Percentiles rank a stretch among this genome's conserved stretches.
Evolutionary conservation across 208 protist genomes (phyloP).

Genomic region (Plasmodiophora brassicae): DNA sequence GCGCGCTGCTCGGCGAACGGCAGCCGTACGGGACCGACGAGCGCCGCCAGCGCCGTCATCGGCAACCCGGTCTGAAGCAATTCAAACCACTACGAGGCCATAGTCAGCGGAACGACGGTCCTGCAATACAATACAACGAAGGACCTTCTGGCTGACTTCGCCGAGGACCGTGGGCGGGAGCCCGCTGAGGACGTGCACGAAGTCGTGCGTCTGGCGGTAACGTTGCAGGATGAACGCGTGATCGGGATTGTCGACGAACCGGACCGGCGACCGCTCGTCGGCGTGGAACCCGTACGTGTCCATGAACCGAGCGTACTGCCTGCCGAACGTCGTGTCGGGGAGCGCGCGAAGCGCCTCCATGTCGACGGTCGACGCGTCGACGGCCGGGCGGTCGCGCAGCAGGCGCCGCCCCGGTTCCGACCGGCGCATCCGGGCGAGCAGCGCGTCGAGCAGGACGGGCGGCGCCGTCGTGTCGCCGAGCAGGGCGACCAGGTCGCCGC

Average conservation of each 20-base stretch:
- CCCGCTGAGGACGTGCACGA: background rate
- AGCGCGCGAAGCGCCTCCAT: background rate
- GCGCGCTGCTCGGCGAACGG: background rate
- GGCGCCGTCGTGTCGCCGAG: background rate
- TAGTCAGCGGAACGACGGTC: background rate
- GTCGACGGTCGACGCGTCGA: background rate
- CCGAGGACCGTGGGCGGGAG: background rate
- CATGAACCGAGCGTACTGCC: background rate
- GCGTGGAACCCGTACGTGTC: background rate
- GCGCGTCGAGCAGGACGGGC: background rate
- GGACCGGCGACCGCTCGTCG: background rate
- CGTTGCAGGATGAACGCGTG: background rate
- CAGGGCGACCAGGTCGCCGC: background rate
- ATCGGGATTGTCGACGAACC: slow-evolving; percentile 22
- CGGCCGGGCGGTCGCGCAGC: background rate
- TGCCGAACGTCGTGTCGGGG: background rate
- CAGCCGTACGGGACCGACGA: background rate
- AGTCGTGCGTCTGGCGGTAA: slow-evolving; percentile 17
- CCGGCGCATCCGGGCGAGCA: background rate
- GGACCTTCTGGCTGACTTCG: background rate
- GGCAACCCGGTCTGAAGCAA: background rate
- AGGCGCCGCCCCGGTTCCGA: background rate
- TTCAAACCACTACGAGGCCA: slow-evolving; percentile 3
- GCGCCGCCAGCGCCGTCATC: background rate
- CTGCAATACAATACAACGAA: background rate